Conservation (phyloP, 1,139 yeast genomes). For the Zhuliangozyma parablackwelliae region DNA sequence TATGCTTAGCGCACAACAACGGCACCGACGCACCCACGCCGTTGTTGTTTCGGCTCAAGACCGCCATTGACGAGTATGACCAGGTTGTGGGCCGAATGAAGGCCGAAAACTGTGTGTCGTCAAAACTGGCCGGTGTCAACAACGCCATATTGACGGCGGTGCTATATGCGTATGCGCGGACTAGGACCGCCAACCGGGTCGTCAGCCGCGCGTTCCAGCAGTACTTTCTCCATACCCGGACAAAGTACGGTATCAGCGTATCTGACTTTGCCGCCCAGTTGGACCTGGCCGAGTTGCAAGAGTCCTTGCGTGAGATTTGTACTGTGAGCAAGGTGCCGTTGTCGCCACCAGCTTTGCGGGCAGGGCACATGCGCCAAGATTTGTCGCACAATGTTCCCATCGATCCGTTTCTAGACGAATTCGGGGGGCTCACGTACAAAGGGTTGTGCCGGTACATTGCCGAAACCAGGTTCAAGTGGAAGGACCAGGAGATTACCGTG, state of each 20-base stretch:
- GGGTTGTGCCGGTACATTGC: conserved; percentile 20
- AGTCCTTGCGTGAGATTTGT: conserved; percentile 6
- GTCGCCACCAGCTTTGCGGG: neutral
- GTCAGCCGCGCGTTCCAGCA: conserved; percentile 5
- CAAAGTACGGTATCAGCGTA: conserved; percentile 2
- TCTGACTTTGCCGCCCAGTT: conserved; percentile 1
- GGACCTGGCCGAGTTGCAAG: conserved; percentile 1
- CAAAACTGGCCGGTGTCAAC: neutral
- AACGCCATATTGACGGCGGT: conserved; percentile 3
- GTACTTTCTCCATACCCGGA: conserved; percentile 4
- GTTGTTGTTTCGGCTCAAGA: too few species aligned
- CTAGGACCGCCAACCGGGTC: neutral
- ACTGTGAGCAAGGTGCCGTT: conserved; percentile 1
- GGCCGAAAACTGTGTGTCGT: too few species aligned
- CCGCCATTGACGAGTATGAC: conserved; percentile 2
- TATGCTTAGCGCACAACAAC: too few species aligned
- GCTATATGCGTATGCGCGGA: conserved; percentile 5
- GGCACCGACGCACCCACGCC: too few species aligned
- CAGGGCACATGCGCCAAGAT: too few species aligned
- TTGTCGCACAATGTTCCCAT: conserved; percentile 7
- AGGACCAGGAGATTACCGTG: conserved; percentile 2
- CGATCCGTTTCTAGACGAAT: conserved; percentile 13
- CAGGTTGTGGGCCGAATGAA: neutral
- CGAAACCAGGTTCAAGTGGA: conserved; percentile 7
- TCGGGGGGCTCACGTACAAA: conserved; percentile 17